Percentiles rank a stretch among this genome's conserved stretches.
phyloP scores from a whole-genome alignment of 768 basidiomycete genomes.

The Botryobasidium botryosum region DNA sequence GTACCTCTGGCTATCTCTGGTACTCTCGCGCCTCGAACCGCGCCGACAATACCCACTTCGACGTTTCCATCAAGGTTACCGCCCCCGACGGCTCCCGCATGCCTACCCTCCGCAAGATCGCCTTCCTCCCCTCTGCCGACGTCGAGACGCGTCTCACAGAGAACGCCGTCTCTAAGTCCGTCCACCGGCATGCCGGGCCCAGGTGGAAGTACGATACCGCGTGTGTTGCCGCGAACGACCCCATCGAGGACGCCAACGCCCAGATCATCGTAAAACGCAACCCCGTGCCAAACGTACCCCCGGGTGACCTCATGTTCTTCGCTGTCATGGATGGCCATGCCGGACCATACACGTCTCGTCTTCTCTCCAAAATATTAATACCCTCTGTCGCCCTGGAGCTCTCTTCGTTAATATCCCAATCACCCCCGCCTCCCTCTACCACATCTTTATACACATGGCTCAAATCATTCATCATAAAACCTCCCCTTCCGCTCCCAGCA shows the following conservation, averaged over 20 bases:
- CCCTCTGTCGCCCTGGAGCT: constrained; percentile 71
- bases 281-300: constrained; percentile 13
- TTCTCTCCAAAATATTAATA: constrained; percentile 71
- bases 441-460: too few relatives aligned
- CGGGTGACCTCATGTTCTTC: constrained; percentile 69
- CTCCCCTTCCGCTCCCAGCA: not conserved
- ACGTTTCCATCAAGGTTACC: constrained; percentile 35
- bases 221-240: constrained; percentile 67
- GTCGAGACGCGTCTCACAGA: constrained; percentile 42
- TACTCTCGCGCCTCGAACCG: constrained; percentile 30
- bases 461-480: too few relatives aligned
- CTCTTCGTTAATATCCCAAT: constrained; percentile 30
- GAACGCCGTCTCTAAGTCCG: constrained; percentile 30
- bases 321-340: constrained; percentile 85
- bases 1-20: constrained; percentile 41
- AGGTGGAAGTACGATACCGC: constrained; percentile 68
- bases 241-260: constrained; percentile 80
- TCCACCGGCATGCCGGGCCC: constrained; percentile 35
- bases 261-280: constrained; percentile 39
- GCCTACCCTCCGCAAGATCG: constrained; percentile 35
- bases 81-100: constrained; percentile 45
- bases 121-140: constrained; percentile 36
- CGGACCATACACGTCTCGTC: constrained; percentile 65
- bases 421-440: constrained; percentile 12
- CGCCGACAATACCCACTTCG: constrained; percentile 30